phyloP scores from a whole-genome alignment of 257 asterid species.

The Haberlea rhodopensis region DNA sequence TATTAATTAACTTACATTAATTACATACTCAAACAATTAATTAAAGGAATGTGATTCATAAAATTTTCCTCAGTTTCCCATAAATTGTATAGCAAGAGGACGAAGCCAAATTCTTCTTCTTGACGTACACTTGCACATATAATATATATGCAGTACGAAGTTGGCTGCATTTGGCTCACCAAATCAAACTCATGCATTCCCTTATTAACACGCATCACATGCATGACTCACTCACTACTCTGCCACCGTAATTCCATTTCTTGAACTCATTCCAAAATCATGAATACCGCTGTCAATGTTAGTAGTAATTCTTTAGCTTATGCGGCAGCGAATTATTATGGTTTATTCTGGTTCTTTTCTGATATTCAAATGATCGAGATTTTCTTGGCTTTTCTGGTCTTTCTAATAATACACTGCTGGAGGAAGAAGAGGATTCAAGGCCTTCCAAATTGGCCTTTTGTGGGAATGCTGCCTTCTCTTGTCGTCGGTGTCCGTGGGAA shows the following conservation, averaged over 20 bases:
- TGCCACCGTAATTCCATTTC: constrained; percentile 33
- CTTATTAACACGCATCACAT: neutral
- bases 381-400: constrained; percentile 46
- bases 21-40: constrained; percentile 5
- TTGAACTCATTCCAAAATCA: constrained; percentile 45
- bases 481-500: constrained; percentile 50
- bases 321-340: neutral
- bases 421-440: constrained; percentile 52
- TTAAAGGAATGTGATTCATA: neutral
- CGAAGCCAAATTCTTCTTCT: neutral
- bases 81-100: neutral
- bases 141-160: neutral
- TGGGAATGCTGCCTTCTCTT: constrained; percentile 90
- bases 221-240: neutral
- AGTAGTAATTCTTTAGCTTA: constrained; percentile 22
- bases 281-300: constrained; percentile 27
- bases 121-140: constrained; percentile 4
- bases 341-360: constrained; percentile 27
- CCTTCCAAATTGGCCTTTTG: constrained; percentile 69
- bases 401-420: constrained; percentile 43
- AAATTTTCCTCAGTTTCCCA: neutral
- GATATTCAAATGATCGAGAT: constrained; percentile 66
- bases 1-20: neutral
- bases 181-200: constrained; percentile 41
- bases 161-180: constrained; percentile 37